Conservation (phyloP, 2,329 filamentous ascomycete species). For the Teratosphaeria pseudoeucalypti region DNA sequence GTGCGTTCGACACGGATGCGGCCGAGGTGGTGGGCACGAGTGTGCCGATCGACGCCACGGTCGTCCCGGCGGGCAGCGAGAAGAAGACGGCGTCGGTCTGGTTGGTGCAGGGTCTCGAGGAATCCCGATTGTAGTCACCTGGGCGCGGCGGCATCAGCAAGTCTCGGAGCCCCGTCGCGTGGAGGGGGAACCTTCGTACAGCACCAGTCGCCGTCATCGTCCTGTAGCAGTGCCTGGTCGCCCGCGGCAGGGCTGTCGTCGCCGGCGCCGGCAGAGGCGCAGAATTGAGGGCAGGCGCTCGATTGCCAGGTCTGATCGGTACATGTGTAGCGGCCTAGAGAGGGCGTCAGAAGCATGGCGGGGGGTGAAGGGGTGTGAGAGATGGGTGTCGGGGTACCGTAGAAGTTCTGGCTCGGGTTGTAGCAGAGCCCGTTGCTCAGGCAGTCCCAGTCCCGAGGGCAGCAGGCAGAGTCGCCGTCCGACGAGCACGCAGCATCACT, state of each 20-base stretch:
- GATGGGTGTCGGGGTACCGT: slow-evolving; percentile 1
- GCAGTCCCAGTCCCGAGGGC: slow-evolving; percentile 26
- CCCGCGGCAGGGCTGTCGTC: slow-evolving; percentile 14
- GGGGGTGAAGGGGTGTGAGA: neutral
- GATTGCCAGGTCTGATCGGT: slow-evolving; percentile 23
- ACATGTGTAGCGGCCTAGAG: slow-evolving; percentile 23
- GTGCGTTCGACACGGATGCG: neutral
- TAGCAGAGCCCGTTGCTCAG: slow-evolving; percentile 26
- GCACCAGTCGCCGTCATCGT: slow-evolving; percentile 21
- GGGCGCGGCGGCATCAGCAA: neutral
- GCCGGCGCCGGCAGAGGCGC: slow-evolving; percentile 9
- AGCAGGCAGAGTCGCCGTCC: slow-evolving; percentile 20
- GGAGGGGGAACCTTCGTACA: slow-evolving; percentile 6
- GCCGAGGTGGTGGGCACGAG: slow-evolving; percentile 4
- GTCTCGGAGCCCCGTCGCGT: neutral
- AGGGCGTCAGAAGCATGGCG: neutral
- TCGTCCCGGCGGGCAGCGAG: slow-evolving; percentile 6
- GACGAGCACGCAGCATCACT: slow-evolving; percentile 17
- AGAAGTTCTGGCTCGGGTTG: slow-evolving; percentile 13
- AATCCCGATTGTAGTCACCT: slow-evolving; percentile 12
- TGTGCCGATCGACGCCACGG: slow-evolving; percentile 12
- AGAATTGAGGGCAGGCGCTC: slow-evolving; percentile 19
- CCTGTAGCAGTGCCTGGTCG: slow-evolving; percentile 23
- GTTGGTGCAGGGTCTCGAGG: slow-evolving; percentile 11
- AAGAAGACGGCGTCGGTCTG: slow-evolving; percentile 9